phyloP scores from a whole-genome alignment of 306 rosid genomes.

The Prunus padus region DNA sequence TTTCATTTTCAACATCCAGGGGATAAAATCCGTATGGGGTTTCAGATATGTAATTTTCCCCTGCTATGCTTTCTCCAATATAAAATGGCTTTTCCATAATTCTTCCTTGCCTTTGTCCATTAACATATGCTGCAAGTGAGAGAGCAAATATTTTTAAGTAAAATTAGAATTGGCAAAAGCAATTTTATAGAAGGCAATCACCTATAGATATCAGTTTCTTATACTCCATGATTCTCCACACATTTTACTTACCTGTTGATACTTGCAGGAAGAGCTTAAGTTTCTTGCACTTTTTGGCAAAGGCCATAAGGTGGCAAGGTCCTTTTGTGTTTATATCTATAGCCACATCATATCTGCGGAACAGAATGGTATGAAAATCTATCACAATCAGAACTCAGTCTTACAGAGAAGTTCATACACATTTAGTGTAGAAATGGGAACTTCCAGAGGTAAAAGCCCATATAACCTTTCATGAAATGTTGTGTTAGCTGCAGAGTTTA shows the following conservation, averaged over 20 bases:
- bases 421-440: not conserved
- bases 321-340: constrained; percentile 84
- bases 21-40: constrained; percentile 40
- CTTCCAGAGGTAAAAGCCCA: not conserved
- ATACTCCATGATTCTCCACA: not conserved
- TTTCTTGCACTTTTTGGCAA: constrained; percentile 81
- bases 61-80: constrained; percentile 71
- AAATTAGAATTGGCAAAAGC: not conserved
- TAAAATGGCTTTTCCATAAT: constrained; percentile 77
- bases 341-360: constrained; percentile 74
- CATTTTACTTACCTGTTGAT: constrained; percentile 64
- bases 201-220: not conserved
- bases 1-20: constrained; percentile 72
- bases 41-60: constrained; percentile 46
- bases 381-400: constrained; percentile 3
- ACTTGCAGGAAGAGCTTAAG: constrained; percentile 88
- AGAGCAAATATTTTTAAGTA: constrained; percentile 3
- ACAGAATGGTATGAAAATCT: not conserved
- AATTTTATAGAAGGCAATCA: not conserved
- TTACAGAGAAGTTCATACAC: too few species aligned
- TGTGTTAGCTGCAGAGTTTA: constrained; percentile 93
- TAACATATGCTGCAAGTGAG: constrained; percentile 69
- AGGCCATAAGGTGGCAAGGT: constrained; percentile 73
- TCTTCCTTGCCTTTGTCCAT: constrained; percentile 94
- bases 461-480: constrained; percentile 87